Percentiles rank a stretch among this genome's conserved stretches.
Evolutionary conservation across 306 rosid species (phyloP).

Genomic region (Arachis stenosperma): DNA sequence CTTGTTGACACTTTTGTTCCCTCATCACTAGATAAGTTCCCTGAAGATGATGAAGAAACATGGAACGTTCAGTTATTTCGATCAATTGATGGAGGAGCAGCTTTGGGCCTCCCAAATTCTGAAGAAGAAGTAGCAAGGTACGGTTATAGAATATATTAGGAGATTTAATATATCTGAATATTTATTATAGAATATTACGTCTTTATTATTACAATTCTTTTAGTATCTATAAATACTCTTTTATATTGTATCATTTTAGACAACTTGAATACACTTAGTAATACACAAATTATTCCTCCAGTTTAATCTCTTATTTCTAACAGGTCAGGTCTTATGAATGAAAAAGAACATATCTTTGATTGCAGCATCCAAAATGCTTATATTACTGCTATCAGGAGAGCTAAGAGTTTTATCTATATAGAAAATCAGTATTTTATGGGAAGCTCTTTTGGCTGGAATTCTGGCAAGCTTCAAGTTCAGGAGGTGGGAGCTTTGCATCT

Average conservation of each 20-base stretch:
- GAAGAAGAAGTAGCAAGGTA: constrained; percentile 46
- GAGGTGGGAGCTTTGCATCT: constrained; percentile 79
- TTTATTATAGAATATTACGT: too few relatives aligned
- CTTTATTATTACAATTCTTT: too few relatives aligned
- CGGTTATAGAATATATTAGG: too few relatives aligned
- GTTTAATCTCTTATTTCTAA: too few relatives aligned
- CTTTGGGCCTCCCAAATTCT: constrained; percentile 58
- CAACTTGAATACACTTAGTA: too few relatives aligned
- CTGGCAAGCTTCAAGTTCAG: constrained; percentile 53
- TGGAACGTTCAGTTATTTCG: constrained; percentile 90
- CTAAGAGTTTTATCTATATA: constrained; percentile 81
- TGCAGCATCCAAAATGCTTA: constrained; percentile 84
- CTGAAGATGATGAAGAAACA: constrained; percentile 42
- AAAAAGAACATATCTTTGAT: constrained; percentile 69
- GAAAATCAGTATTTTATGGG: constrained; percentile 91
- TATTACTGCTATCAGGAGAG: constrained; percentile 78
- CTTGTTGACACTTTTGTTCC: too few relatives aligned
- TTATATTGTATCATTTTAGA: too few relatives aligned
- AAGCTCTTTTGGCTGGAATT: constrained; percentile 80
- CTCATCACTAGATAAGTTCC: neutral
- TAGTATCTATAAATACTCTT: too few relatives aligned
- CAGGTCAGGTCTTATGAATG: constrained; percentile 61
- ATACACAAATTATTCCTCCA: too few relatives aligned
- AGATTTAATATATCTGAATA: too few relatives aligned
- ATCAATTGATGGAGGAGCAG: constrained; percentile 84